These are phyloP conservation scores for Fraxinus sp. DNA, from an alignment of 305 asterid species.

Conservation along the genomic window DNA sequence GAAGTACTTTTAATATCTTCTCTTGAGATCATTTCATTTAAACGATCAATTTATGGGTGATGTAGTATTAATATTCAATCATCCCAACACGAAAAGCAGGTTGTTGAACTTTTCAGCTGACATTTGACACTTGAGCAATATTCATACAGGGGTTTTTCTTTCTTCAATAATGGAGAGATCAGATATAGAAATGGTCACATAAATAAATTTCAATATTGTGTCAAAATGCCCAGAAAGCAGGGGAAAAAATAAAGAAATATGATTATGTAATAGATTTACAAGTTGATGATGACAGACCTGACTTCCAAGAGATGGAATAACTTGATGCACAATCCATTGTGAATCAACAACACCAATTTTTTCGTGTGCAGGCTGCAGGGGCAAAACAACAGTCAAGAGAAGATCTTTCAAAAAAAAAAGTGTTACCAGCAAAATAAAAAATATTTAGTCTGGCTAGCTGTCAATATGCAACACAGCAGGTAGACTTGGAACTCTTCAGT, in stretches of 20 bases:
- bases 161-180: not conserved
- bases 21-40: not conserved
- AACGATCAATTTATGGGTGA: not conserved
- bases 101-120: not conserved
- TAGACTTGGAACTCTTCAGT: not conserved
- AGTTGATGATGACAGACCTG: slow-evolving; percentile 53
- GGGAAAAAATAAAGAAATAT: not conserved
- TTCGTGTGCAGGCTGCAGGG: slow-evolving; percentile 82
- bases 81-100: not conserved
- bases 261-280: slow-evolving; percentile 1
- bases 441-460: not conserved
- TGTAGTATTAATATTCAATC: not conserved
- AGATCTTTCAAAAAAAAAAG: not conserved
- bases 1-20: not conserved
- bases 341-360: slow-evolving; percentile 90
- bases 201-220: slow-evolving; percentile 3
- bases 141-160: not conserved
- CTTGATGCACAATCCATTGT: slow-evolving; percentile 89
- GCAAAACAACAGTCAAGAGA: slow-evolving; percentile 19
- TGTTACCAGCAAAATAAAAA: slow-evolving; percentile 13
- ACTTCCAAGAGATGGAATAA: slow-evolving; percentile 84
- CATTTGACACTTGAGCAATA: not conserved
- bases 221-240: not conserved
- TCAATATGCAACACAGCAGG: slow-evolving; percentile 7
- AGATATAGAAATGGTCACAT: not conserved